These are phyloP conservation scores for Alternaria arbusti DNA, from an alignment of 2,329 filamentous ascomycete genomes.

Conservation along the genomic window DNA sequence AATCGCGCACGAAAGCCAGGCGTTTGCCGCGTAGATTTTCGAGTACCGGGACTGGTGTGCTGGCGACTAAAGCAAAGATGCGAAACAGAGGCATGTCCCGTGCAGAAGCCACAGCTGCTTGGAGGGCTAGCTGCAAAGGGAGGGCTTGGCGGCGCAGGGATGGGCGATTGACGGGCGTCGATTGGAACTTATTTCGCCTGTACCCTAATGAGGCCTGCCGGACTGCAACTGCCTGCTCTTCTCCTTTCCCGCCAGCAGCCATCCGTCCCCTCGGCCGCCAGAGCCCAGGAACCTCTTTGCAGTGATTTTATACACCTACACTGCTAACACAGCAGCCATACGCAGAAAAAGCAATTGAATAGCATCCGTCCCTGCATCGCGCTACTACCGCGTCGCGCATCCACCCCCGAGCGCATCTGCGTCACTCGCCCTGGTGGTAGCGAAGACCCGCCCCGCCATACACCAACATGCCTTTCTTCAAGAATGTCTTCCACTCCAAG, in stretches of 20 bases:
- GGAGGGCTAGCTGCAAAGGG: slow-evolving; percentile 6
- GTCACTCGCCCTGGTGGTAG: slow-evolving; percentile 19
- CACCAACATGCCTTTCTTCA: slow-evolving; percentile 47
- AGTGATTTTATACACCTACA: not conserved
- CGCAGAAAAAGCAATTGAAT: slow-evolving; percentile 18
- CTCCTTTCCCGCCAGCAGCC: slow-evolving; percentile 26
- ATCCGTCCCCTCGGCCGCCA: not conserved
- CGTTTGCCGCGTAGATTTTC: slow-evolving; percentile 10
- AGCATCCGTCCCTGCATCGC: slow-evolving; percentile 24
- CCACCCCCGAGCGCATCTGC: slow-evolving; percentile 11
- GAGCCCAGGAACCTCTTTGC: not conserved
- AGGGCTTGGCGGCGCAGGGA: slow-evolving; percentile 12
- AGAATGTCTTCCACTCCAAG: slow-evolving; percentile 48
- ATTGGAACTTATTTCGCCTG: slow-evolving; percentile 29
- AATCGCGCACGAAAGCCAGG: slow-evolving; percentile 16
- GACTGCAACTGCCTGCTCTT: slow-evolving; percentile 17
- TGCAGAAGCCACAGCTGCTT: not conserved
- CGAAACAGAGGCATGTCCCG: slow-evolving; percentile 11
- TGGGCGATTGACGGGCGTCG: slow-evolving; percentile 9
- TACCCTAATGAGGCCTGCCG: slow-evolving; percentile 20
- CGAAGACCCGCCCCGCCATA: slow-evolving; percentile 23
- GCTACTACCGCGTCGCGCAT: slow-evolving; percentile 19
- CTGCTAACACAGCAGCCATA: slow-evolving; percentile 6
- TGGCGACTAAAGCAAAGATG: slow-evolving; percentile 17
- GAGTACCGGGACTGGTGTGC: slow-evolving; percentile 12